Evolutionary conservation across 2,329 filamentous ascomycete species (phyloP), one percentile per base, ranked within the genome.

Genomic region (Fusarium sp.): DNA sequence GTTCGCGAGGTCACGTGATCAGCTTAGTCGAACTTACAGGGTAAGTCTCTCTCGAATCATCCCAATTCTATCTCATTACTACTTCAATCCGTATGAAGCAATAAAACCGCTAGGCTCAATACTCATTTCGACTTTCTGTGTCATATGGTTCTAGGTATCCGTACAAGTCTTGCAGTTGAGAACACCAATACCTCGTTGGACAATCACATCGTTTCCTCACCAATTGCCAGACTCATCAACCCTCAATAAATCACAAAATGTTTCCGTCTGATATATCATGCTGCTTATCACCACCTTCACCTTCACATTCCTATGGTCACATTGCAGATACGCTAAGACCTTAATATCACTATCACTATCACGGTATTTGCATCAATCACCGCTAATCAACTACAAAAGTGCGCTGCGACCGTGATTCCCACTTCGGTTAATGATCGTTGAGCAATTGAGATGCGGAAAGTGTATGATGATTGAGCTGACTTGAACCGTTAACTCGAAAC

Each of bases 1-100:
- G 30, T 40, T 64, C 67, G 63, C 67, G 68, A 46, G 27, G 45
- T 70, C 68, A 70, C 66, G 68, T 70, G 68, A 57, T 9, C 2
- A 2, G 3, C 4, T 12, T 7, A 2, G 10, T 4, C 4, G 4
- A 7, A 11, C 6, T 27, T 27, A 11, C 25, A 62, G 45, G 34
- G 47, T 63, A 46, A 8, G 9, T 24, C 9, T 18, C 10, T 2
- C 1, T 27, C 20, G 5, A 18, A 14, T 51, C 24, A 10, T 51
- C 12, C 5, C 11, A 24, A 14, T 4, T n/a, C 8, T 13, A 27
- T 52, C 24, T 6, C 18, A 8, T 34, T 12, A 6, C 9, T 12
- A 2, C 14, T 44, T 27, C 7, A 11, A 12, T 14, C 18, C 25
- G 3, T 12, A 52, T 12, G 12, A 14, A 27, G 14, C 4, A 40